Percentiles rank a stretch among this genome's conserved stretches.
Evolutionary conservation across 371 early-diverging fungal genomes (phyloP).

Genomic region (Mucor indicus): DNA sequence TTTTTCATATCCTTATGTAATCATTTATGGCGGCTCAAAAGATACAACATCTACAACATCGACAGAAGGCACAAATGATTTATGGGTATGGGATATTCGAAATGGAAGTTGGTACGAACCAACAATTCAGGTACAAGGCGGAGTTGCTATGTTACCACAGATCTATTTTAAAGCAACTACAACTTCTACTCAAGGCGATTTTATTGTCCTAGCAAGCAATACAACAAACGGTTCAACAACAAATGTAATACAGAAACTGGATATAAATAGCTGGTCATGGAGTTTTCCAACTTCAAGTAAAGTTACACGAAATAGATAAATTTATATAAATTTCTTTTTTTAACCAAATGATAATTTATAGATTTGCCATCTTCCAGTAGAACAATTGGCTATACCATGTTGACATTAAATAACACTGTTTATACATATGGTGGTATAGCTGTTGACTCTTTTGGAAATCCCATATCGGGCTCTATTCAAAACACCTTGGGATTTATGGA

Average conservation of each 20-base stretch:
- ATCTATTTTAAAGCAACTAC: conserved; percentile 30
- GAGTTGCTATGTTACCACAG: conserved; percentile 26
- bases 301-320: no score
- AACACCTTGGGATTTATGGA: conserved; percentile 38
- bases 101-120: conserved; percentile 46
- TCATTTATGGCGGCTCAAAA: conserved; percentile 43
- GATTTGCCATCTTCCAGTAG: conserved; percentile 19
- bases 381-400: conserved; percentile 27
- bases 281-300: conserved; percentile 46
- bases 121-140: conserved; percentile 21
- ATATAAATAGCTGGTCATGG: conserved; percentile 46
- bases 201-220: conserved; percentile 36
- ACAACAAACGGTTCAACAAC: conserved; percentile 23
- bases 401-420: conserved; percentile 34
- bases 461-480: conserved; percentile 26
- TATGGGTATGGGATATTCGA: conserved; percentile 45
- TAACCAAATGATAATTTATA: no score
- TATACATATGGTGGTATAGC: conserved; percentile 44
- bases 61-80: conserved; percentile 25
- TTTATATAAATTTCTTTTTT: no score
- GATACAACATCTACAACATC: conserved; percentile 15
- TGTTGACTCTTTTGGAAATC: conserved; percentile 32
- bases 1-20: conserved; percentile 30
- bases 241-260: conserved; percentile 40
- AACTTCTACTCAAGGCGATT: conserved; percentile 38